Conservation (phyloP, 2,329 filamentous ascomycete species). For the Blumeria hordei region DNA sequence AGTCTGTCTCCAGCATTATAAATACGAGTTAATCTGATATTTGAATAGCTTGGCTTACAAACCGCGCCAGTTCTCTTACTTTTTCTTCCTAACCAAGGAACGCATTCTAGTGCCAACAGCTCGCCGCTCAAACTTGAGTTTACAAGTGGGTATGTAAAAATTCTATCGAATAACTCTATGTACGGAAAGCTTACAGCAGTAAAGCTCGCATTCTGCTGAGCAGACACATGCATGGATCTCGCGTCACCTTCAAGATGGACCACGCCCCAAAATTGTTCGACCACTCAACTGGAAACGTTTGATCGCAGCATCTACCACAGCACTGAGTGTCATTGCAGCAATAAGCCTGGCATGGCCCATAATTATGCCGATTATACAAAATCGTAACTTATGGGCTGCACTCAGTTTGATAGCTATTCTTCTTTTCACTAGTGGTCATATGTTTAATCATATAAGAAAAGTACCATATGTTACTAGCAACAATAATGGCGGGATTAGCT, state of each 20-base stretch:
- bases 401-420: constrained; percentile 73
- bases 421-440: constrained; percentile 86
- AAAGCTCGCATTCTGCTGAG: constrained; percentile 50
- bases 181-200: constrained; percentile 4
- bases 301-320: constrained; percentile 38
- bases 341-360: constrained; percentile 53
- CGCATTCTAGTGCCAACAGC: constrained; percentile 43
- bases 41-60: constrained; percentile 61
- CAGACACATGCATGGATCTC: constrained; percentile 55
- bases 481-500: constrained; percentile 63
- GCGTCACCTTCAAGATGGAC: constrained; percentile 52
- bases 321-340: constrained; percentile 45
- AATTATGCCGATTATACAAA: constrained; percentile 59
- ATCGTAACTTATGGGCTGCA: constrained; percentile 82
- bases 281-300: constrained; percentile 74
- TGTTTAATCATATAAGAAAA: constrained; percentile 98
- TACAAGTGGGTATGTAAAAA: constrained; percentile 37
- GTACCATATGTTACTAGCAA: constrained; percentile 79
- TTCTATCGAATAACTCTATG: neutral
- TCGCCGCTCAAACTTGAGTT: constrained; percentile 72
- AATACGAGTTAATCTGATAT: neutral
- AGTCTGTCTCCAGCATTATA: constrained; percentile 24
- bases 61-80: constrained; percentile 77
- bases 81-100: constrained; percentile 66
- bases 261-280: constrained; percentile 53